Evolutionary conservation across 1,284 basidiomycete species (phyloP).

Genomic region (Rhizoctonia solani): DNA sequence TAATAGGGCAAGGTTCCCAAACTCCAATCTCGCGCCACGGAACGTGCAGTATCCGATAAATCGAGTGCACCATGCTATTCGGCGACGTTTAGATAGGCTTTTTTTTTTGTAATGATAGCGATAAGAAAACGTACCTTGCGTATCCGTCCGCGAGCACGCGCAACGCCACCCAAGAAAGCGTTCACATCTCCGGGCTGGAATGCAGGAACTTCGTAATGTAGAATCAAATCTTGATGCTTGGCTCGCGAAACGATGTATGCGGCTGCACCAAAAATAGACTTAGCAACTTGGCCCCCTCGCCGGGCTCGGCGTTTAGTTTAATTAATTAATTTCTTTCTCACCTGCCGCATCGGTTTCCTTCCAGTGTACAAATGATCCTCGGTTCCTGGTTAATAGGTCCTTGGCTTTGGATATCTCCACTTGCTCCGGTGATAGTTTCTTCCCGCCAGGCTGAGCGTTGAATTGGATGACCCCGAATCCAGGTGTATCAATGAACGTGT

Average conservation of each 20-base stretch:
- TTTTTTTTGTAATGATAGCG: too few relatives aligned
- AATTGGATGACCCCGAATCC: slow-evolving; percentile 64
- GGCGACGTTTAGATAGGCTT: background rate
- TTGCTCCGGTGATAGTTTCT: slow-evolving; percentile 44
- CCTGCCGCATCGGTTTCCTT: slow-evolving; percentile 82
- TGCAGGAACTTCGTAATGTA: slow-evolving; percentile 85
- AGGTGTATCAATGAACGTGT: slow-evolving; percentile 81
- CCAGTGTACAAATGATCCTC: slow-evolving; percentile 85
- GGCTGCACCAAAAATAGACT: slow-evolving; percentile 52
- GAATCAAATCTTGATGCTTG: slow-evolving; percentile 82
- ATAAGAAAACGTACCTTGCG: slow-evolving; percentile 64
- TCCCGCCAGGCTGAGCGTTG: slow-evolving; percentile 44
- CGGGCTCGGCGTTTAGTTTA: too few relatives aligned
- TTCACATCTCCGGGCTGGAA: slow-evolving; percentile 73
- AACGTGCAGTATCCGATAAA: slow-evolving; percentile 76
- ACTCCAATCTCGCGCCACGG: slow-evolving; percentile 90
- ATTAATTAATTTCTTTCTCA: too few relatives aligned
- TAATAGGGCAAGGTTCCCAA: slow-evolving; percentile 80
- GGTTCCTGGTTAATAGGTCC: slow-evolving; percentile 77
- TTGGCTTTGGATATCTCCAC: slow-evolving; percentile 56
- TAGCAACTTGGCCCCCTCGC: too few relatives aligned
- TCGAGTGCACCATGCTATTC: slow-evolving; percentile 75
- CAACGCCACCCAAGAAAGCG: slow-evolving; percentile 82
- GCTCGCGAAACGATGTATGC: slow-evolving; percentile 73
- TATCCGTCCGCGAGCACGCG: slow-evolving; percentile 77